phyloP scores from a whole-genome alignment of 2,329 filamentous ascomycete species.

The Boeremia lycopersici region DNA sequence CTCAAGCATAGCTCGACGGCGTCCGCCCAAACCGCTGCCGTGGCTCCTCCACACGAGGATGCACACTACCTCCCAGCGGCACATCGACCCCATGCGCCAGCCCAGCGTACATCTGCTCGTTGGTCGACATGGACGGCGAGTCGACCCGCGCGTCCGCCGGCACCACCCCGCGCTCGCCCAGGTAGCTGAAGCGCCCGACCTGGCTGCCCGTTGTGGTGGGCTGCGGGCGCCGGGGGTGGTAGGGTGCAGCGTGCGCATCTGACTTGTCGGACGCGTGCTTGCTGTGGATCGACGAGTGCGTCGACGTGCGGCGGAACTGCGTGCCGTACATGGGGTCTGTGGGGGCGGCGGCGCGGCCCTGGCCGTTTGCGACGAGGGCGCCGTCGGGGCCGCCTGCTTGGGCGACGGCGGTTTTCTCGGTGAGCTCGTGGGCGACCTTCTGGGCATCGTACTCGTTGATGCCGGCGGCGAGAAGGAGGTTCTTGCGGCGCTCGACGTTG shows the following conservation, averaged over 20 bases:
- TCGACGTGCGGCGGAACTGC: slow-evolving; percentile 12
- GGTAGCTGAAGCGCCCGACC: slow-evolving; percentile 22
- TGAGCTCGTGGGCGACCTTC: slow-evolving; percentile 23
- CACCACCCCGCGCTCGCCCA: slow-evolving; percentile 18
- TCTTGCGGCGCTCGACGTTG: slow-evolving; percentile 17
- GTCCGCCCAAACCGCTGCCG: slow-evolving; percentile 17
- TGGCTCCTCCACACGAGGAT: slow-evolving; percentile 8
- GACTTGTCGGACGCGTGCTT: slow-evolving; percentile 18
- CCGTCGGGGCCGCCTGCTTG: slow-evolving; percentile 15
- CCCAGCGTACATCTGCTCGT: slow-evolving; percentile 21
- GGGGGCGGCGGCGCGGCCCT: slow-evolving; percentile 10
- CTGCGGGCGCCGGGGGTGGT: slow-evolving; percentile 15
- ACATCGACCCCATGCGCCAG: slow-evolving; percentile 21
- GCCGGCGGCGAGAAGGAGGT: slow-evolving; percentile 21
- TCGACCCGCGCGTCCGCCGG: slow-evolving; percentile 14
- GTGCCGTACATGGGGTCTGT: slow-evolving; percentile 18
- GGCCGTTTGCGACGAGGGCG: slow-evolving; percentile 14
- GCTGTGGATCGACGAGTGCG: slow-evolving; percentile 3
- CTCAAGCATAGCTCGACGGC: slow-evolving; percentile 18
- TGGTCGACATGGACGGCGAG: slow-evolving; percentile 22
- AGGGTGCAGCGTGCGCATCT: neutral
- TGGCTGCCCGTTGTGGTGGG: slow-evolving; percentile 17
- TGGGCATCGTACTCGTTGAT: slow-evolving; percentile 25
- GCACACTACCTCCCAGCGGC: slow-evolving; percentile 20
- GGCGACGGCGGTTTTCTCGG: slow-evolving; percentile 12